Base-by-base conservation (phyloP, 768 basidiomycete species). In the Kwoniella bestiolae region DNA sequence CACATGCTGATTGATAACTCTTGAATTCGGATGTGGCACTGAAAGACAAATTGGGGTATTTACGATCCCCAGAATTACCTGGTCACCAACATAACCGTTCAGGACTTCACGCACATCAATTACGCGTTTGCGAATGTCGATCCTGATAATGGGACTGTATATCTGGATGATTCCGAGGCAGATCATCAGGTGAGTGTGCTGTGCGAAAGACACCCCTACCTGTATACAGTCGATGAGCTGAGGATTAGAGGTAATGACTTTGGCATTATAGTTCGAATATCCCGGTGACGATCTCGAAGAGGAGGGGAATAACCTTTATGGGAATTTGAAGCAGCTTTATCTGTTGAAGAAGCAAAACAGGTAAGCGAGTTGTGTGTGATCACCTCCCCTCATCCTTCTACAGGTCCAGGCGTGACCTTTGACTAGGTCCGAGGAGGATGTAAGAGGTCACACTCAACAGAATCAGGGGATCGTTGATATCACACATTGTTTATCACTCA, bases 251-350 rank as follows among this genome's bases (percentile, higher is more conserved):
- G 26, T 23, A 50, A 7, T 14, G 49, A 25, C 26, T 21, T 50
- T 23, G 16, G 6, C 6, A n/a, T 41, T 14, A n/a, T 38, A 50
- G 51, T 95, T 97, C 78, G 94, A 95, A 79, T 88, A 90, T 46
- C 62, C 62, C 0, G 91, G 90, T 9, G 96, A 99, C 80, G 90
- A 90, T 5, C 96, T 95, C 94, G 90, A 94, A 71, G 95, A 97
- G 57, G 76, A 76, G 26, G 93, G 93, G 45, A 89, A 85, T 70
- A 96, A 98, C 80, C 86, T 98, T 16, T 98, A 95, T 68, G 94
- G 94, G 60, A 95, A 95, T 81, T 87, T 98, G 82, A 95, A 95
- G 79, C 91, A 90, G 56, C 86, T 98, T 63, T 94, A 93, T 81
- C 86, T 90, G 29, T 84, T 97, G 69, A 98, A 98, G 85, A 89